Base-by-base conservation (phyloP, 768 basidiomycete species). In the Boletus rufocinnamomeus region DNA sequence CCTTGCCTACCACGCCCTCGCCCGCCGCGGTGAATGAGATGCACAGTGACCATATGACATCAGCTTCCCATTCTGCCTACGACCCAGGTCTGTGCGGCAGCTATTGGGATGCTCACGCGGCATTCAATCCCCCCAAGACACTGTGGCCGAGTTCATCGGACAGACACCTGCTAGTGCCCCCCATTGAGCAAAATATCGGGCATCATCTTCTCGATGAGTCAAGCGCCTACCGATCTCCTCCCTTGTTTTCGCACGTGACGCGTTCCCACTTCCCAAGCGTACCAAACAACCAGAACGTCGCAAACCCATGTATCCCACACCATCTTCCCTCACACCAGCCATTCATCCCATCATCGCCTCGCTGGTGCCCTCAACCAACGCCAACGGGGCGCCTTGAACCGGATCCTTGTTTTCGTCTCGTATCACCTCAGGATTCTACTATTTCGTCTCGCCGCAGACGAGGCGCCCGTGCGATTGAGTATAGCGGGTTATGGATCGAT, bases 401-500 rank as follows among this genome's bases (percentile, higher is more conserved):
- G 4, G 11, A 21, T 21, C 11, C 17, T 6, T 1, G 10, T 23
- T 40, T 7, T 10, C 25, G 2, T 37, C 9, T 27, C 32, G 37
- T n/a, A 17, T 23, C 52, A 17, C 6, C 21, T 11, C 19, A 3
- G 32, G 11, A 27, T 1, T 10, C 43, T 10, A 9, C 16, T n/a
- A 4, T 2, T 8, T 32, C 47, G 16, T 37, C 44, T 38, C 53
- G n/a, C n/a, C 52, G 34, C 19, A 35, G 28, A 32, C 47, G 55
- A 16, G 38, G 11, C 1, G 37, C 55, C 10, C 53, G 43, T 21
- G 60, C 60, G 8, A 53, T 65, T 9, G 44, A 57, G 11, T 59
- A 50, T 19, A 11, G 17, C 4, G 63, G 57, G 8, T 1, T 58
- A 14, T 62, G 57, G 57, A 45, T 68, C 1, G 66, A 67, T 4